Percentiles rank a stretch among this genome's conserved stretches.
phyloP scores from a whole-genome alignment of 805 yeast species.

The Komagataella mondaviorum region DNA sequence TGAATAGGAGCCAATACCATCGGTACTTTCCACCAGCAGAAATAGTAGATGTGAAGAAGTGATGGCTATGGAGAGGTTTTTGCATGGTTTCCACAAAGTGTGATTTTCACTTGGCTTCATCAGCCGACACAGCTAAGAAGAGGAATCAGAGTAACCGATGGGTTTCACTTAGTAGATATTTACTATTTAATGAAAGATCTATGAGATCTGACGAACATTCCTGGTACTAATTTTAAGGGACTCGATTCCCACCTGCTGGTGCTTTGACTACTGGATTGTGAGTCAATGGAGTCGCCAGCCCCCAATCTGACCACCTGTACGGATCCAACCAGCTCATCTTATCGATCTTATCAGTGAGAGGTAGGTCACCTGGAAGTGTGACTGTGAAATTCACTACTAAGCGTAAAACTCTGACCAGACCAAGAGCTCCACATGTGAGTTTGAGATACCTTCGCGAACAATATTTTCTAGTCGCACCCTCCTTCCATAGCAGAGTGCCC shows the following conservation, averaged over 20 bases:
- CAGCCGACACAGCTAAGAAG: too few species aligned
- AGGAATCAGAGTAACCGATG: neutral
- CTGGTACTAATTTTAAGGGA: too few species aligned
- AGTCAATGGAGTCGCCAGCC: too few species aligned
- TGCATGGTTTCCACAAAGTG: neutral
- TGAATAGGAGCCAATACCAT: conserved; percentile 24
- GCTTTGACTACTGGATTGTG: too few species aligned
- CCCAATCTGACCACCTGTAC: neutral
- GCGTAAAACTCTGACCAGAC: neutral
- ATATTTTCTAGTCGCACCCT: neutral
- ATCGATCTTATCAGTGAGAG: neutral
- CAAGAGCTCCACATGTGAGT: neutral
- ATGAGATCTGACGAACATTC: too few species aligned
- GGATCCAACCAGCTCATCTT: neutral
- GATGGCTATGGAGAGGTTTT: neutral
- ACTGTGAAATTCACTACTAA: neutral
- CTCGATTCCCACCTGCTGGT: too few species aligned
- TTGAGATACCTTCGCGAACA: neutral
- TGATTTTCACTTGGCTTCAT: too few species aligned
- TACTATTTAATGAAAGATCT: neutral
- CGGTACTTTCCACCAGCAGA: conserved; percentile 27
- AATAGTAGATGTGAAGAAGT: neutral
- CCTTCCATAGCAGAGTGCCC: neutral
- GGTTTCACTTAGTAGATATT: neutral
- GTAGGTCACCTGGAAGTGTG: neutral